Conservation (phyloP, 2,329 filamentous ascomycete genomes). For the Curvularia eragrostidis region DNA sequence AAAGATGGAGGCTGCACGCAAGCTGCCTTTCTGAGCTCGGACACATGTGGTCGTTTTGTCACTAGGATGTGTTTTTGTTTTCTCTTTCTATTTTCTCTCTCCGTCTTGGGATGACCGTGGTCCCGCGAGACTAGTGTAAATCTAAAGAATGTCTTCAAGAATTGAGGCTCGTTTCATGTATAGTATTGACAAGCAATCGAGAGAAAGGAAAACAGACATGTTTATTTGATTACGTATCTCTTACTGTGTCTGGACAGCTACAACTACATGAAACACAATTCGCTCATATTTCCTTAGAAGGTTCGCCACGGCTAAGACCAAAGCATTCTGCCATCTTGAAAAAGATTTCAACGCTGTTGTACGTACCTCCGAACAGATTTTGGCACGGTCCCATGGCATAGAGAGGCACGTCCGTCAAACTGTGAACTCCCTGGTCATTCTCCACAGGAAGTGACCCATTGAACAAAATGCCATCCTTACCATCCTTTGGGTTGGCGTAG, state of each 20-base stretch:
- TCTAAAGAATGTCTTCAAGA: no score
- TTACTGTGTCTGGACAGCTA: background rate
- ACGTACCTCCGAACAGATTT: slow-evolving; percentile 74
- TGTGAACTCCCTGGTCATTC: slow-evolving; percentile 63
- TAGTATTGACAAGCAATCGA: no score
- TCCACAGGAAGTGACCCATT: slow-evolving; percentile 75
- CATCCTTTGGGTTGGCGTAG: slow-evolving; percentile 73
- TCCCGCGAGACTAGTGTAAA: no score
- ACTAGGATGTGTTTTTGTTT: no score
- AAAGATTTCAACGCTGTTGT: slow-evolving; percentile 75
- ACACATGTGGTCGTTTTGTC: no score
- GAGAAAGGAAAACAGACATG: no score
- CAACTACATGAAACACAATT: background rate
- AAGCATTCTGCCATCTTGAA: slow-evolving; percentile 75
- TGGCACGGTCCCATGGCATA: slow-evolving; percentile 82
- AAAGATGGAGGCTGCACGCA: no score
- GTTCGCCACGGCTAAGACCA: slow-evolving; percentile 49
- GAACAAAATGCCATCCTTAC: slow-evolving; percentile 69
- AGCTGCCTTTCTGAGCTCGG: no score
- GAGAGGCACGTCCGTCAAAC: slow-evolving; percentile 58
- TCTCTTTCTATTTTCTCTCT: no score
- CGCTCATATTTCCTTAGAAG: background rate
- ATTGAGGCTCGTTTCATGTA: no score
- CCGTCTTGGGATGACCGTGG: no score
- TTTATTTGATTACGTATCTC: background rate